Percentiles rank a stretch among this genome's conserved stretches.
Conservation (phyloP, 177 flowering plant genomes). For the Tripterygium wilfordii region DNA sequence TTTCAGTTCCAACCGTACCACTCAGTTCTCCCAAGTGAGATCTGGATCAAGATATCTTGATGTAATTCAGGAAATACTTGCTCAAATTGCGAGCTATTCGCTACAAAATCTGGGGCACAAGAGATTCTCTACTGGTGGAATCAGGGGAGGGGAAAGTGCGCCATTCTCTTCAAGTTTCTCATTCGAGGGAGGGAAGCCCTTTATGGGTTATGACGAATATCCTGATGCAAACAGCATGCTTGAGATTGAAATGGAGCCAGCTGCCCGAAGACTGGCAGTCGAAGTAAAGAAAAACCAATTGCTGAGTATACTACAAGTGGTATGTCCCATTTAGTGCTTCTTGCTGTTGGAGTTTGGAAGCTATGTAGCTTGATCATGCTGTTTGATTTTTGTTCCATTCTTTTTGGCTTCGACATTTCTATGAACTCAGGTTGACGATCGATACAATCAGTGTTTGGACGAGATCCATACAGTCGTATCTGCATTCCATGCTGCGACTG, state of each 20-base stretch:
- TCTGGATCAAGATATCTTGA: conserved; percentile 56
- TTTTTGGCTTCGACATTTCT: not conserved
- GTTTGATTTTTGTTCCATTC: no score
- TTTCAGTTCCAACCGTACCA: conserved; percentile 22
- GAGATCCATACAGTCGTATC: conserved; percentile 72
- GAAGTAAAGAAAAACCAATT: conserved; percentile 61
- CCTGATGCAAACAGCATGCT: conserved; percentile 17
- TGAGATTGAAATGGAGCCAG: conserved; percentile 14
- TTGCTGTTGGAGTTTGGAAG: not conserved
- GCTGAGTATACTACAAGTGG: conserved; percentile 66
- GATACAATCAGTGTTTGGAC: conserved; percentile 67
- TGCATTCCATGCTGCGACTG: conserved; percentile 78
- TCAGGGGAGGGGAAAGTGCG: conserved; percentile 9
- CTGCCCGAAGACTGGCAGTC: conserved; percentile 23
- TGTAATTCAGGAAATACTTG: conserved; percentile 71
- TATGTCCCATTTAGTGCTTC: conserved; percentile 18
- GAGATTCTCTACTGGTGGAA: conserved; percentile 11
- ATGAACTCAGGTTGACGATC: conserved; percentile 64
- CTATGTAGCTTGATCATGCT: no score
- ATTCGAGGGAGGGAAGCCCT: conserved; percentile 12
- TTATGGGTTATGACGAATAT: conserved; percentile 19
- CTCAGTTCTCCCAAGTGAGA: conserved; percentile 25
- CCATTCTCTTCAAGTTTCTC: conserved; percentile 18
- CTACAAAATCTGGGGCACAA: conserved; percentile 34
- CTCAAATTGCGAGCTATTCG: conserved; percentile 54